These are phyloP conservation scores for Ganoderma boninense DNA, from an alignment of 1,284 basidiomycete species.

Conservation along the genomic window DNA sequence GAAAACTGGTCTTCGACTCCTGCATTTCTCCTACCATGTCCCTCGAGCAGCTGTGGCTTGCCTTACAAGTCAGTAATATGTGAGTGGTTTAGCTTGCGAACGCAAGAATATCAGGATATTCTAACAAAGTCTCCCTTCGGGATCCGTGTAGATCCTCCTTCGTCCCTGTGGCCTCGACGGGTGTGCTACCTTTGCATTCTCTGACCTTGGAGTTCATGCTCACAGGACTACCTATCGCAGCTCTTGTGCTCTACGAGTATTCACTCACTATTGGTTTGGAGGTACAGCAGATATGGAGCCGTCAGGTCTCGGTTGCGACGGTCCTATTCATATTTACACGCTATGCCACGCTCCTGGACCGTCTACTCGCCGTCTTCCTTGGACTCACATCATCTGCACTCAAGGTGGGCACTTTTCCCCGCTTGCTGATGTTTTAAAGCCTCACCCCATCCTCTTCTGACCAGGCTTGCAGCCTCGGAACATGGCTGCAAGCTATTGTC, in stretches of 20 bases:
- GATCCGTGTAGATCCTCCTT: neutral
- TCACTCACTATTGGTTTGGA: conserved; percentile 25
- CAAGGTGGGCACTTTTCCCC: conserved; percentile 10
- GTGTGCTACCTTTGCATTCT: neutral
- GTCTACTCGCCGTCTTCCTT: conserved; percentile 20
- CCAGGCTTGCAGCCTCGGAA: conserved; percentile 18
- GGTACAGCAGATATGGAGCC: conserved; percentile 28
- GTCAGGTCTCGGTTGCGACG: conserved; percentile 19
- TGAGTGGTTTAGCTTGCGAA: neutral
- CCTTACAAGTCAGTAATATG: neutral
- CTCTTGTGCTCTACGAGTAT: conserved; percentile 25
- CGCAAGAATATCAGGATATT: neutral
- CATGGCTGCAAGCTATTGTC: conserved; percentile 23
- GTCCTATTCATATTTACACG: conserved; percentile 29
- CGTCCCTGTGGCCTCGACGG: conserved; percentile 1
- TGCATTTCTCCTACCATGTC: conserved; percentile 7
- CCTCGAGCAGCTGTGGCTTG: neutral
- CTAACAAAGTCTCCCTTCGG: neutral
- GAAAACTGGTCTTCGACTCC: neutral
- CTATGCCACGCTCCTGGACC: conserved; percentile 25
- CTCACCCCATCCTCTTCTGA: no score
- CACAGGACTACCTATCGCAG: conserved; percentile 3
- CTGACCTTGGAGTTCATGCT: neutral
- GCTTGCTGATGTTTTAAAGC: neutral
- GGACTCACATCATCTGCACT: conserved; percentile 13